Conservation (phyloP, 805 yeast species). For the Candida sithepensis region DNA sequence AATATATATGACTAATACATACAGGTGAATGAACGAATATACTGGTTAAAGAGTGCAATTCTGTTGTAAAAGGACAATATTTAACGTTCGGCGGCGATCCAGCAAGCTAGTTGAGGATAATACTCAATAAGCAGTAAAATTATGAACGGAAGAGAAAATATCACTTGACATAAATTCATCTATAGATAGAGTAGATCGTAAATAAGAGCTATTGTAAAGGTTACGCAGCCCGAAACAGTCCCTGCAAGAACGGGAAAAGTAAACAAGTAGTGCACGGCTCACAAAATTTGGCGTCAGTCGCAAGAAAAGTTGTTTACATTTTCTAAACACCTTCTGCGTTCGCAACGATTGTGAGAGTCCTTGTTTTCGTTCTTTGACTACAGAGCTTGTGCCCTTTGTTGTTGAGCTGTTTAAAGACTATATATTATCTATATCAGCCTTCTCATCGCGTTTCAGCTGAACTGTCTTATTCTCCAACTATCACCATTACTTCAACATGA, state of each 20-base stretch:
- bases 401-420: not conserved
- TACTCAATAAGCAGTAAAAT: too few species aligned
- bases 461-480: not conserved
- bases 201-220: too few species aligned
- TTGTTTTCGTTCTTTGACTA: too few species aligned
- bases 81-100: too few species aligned
- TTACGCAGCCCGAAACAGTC: conserved; percentile 10
- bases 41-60: not conserved
- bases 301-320: conserved; percentile 17
- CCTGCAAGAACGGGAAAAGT: not conserved
- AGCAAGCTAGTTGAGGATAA: too few species aligned
- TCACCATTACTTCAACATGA: conserved; percentile 15
- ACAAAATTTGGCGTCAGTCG: conserved; percentile 17
- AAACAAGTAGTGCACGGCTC: conserved; percentile 15
- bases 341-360: not conserved
- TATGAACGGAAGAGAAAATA: not conserved
- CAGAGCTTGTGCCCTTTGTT: too few species aligned
- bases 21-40: not conserved
- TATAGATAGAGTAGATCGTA: not conserved
- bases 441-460: not conserved
- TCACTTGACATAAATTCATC: not conserved
- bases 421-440: not conserved
- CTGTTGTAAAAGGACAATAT: too few species aligned
- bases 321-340: conserved; percentile 9
- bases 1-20: too few species aligned